Percentiles rank a stretch among this genome's conserved stretches.
These are phyloP conservation scores for bread wheat (Triticum aestivum) DNA, from an alignment of 176 grass and related monocot genomes.

Conservation along the genomic window DNA sequence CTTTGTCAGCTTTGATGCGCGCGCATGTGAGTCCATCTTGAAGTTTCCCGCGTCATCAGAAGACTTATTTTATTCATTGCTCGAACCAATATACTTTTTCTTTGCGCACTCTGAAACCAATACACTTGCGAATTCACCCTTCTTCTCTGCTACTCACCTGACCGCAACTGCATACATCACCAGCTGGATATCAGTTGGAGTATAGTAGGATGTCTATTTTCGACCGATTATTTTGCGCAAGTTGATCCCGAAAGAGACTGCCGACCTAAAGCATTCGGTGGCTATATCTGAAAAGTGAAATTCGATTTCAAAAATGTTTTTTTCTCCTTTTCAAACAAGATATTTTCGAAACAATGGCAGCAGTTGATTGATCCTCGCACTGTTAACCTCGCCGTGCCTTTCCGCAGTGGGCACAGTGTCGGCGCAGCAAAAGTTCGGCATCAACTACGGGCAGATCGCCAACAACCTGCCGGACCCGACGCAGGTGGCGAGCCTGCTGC, in stretches of 20 bases:
- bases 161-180: not conserved
- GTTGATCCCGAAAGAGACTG: slow-evolving; percentile 27
- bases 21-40: not conserved
- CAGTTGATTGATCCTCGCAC: not conserved
- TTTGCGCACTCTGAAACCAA: no score
- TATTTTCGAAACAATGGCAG: not conserved
- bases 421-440: slow-evolving; percentile 59
- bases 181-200: not conserved
- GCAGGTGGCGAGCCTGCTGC: slow-evolving; percentile 55
- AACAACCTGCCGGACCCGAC: slow-evolving; percentile 68
- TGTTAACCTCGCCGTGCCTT: not conserved
- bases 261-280: slow-evolving; percentile 38
- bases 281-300: slow-evolving; percentile 25
- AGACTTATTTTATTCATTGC: not conserved
- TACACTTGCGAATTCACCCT: not conserved
- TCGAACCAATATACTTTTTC: no score
- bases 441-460: slow-evolving; percentile 87
- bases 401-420: slow-evolving; percentile 34
- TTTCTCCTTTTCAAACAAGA: not conserved
- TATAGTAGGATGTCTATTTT: not conserved
- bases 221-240: not conserved
- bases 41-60: not conserved
- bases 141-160: not conserved
- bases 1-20: slow-evolving; percentile 1
- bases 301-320: not conserved